Conservation (phyloP, 2,329 filamentous ascomycete species). For the Ascochyta koolunga region DNA sequence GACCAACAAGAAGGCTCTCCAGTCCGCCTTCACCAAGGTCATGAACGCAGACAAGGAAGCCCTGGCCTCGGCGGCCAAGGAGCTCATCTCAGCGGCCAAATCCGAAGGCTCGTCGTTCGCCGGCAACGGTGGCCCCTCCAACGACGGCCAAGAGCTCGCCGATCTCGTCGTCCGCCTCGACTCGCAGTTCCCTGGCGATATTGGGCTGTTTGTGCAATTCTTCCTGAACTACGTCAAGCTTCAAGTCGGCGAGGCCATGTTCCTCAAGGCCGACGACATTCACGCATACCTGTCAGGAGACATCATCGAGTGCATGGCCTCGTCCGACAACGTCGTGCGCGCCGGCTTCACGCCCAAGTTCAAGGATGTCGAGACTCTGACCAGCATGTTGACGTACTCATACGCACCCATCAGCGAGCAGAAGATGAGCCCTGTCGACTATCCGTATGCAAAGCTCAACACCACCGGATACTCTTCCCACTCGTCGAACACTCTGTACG, state of each 20-base stretch:
- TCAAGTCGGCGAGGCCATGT: conserved; percentile 89
- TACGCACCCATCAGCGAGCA: conserved; percentile 94
- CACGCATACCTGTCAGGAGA: conserved; percentile 93
- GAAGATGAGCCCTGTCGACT: conserved; percentile 86
- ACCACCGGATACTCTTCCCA: conserved; percentile 78
- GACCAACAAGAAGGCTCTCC: conserved; percentile 78
- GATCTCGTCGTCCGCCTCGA: conserved; percentile 80
- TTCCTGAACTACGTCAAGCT: conserved; percentile 96
- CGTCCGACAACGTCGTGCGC: conserved; percentile 97
- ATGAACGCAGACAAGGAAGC: conserved; percentile 77
- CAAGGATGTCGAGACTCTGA: conserved; percentile 90
- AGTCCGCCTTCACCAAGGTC: conserved; percentile 75
- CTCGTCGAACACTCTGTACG: conserved; percentile 77
- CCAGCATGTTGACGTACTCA: conserved; percentile 90
- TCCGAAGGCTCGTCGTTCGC: conserved; percentile 76
- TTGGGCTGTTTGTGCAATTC: conserved; percentile 94
- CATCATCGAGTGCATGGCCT: conserved; percentile 99
- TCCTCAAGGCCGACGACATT: conserved; percentile 94
- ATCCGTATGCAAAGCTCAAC: conserved; percentile 85
- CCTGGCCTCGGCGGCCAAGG: conserved; percentile 68
- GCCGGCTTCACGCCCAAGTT: conserved; percentile 98
- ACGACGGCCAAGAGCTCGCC: conserved; percentile 71
- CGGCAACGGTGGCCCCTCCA: conserved; percentile 70
- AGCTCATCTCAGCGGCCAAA: conserved; percentile 74
- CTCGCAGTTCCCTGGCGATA: conserved; percentile 81